Evolutionary conservation across 1,284 basidiomycete species (phyloP), one percentile per base, ranked within the genome.

Genomic region (Irpex rosettiformis): DNA sequence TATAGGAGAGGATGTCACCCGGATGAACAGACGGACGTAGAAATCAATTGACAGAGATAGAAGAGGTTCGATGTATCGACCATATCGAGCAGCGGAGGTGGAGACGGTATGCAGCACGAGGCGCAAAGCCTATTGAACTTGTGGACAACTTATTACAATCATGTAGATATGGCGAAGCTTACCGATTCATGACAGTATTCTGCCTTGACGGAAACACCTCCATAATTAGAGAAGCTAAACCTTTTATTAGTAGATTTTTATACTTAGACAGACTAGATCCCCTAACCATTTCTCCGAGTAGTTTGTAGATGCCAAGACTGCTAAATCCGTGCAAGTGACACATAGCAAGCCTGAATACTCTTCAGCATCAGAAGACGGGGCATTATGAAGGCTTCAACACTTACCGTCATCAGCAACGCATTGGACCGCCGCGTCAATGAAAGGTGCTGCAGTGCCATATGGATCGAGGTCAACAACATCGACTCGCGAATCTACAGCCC

Each of bases 381-480:
- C 11, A 51, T 13, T 22, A 16, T 37, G 28, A 24, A 55, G 29
- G n/a, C 18, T 28, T 27, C 48, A 48, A 55, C 27, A 62, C 78
- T 63, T 55, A 88, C 94, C 95, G 69, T 91, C 94, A 65, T 97
- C 95, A 24, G 85, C 83, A 2, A 98, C 81, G 57, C 85, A 86
- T 67, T 97, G 94, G n/a, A 99, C 88, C 0, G 96, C 94, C n/a
- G 89, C 89, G 67, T 99, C 97, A 29, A 99, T 87, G 72, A 99
- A 99, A 0, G 96, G 95, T 2, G 94, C 91, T 0, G 97, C 97
- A 4, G 94, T 96, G 0, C 97, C 97, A 70, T 99, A 99, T 0
- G 97, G 97, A 70, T 99, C 96, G 16, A 99, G 81, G 71, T 99
- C 97, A 21, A 99, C 88, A 29, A 95, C 93, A 64, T 99, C 95